Evolutionary conservation across 441 rosid species (phyloP), one percentile per base, ranked within the genome.

Genomic region (Theobroma grandiflorum): DNA sequence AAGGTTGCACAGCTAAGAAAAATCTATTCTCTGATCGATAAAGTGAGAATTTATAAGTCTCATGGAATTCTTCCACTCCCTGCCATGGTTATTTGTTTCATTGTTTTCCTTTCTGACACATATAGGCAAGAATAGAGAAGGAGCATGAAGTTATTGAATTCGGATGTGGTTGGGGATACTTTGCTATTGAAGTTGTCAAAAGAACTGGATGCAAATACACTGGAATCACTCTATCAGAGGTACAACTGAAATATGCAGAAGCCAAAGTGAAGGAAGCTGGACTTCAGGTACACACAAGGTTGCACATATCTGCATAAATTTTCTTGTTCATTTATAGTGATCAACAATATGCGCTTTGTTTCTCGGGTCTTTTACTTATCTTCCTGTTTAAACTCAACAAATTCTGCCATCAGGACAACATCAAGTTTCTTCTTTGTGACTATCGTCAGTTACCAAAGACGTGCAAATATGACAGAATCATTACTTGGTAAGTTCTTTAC

Each of bases 201-300:
- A 20, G 62, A 59, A 59, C 37, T 0, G 64, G 64, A 22, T 59
- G 64, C 64, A 59, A 59, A 26, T 59, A 59, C 64, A 59, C 64
- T 26, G 99, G 64, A 37, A 3, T 59, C 15, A 59, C 64, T 26
- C 37, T 59, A 59, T 59, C 64, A 26, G 35, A 84, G 72, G 92
- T 91, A 76, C 97, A 93, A 43, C 87, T 93, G 35, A 91, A 86
- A 75, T 92, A 78, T 83, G 96, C 95, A n/a, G 88, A 91, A 74
- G 76, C 8, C 69, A 95, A 86, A 87, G 96, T 90, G n/a, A 89
- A 90, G 76, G 91, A 92, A 85, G 95, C 94, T 75, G 97, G 96
- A 45, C 92, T 95, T 73, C 85, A 91, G 96, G 97, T 93, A 73
- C 4, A 15, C 1, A n/a, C 3, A 3, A 14, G 31, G 33, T 33